A percentile compares a stretch with the other conserved stretches of the same genome.
These are phyloP conservation scores for Monosporascus sp. DNA, from an alignment of 2,329 filamentous ascomycete species.

Conservation along the genomic window DNA sequence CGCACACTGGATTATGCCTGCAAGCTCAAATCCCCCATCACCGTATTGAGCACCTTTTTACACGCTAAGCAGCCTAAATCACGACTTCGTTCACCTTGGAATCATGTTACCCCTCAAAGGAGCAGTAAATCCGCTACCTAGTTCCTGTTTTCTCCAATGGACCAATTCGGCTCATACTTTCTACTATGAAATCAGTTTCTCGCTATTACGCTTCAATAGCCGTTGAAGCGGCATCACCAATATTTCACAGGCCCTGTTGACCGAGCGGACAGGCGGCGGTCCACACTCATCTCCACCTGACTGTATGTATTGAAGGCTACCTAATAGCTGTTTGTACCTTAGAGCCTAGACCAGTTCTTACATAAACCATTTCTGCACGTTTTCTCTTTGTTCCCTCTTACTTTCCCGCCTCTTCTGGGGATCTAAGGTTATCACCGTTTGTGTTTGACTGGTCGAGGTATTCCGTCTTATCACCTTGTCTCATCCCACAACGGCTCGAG, in stretches of 20 bases:
- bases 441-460: neutral
- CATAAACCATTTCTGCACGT: neutral
- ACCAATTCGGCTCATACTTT: too few species aligned
- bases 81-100: neutral
- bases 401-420: neutral
- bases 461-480: neutral
- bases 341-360: neutral
- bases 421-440: too few species aligned
- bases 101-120: too few species aligned
- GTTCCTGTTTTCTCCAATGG: too few species aligned
- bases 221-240: too few species aligned
- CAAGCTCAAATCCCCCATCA: neutral
- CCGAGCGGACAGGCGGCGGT: too few species aligned
- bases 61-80: neutral
- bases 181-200: too few species aligned
- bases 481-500: neutral
- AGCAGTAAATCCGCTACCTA: too few species aligned
- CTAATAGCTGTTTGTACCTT: neutral
- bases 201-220: too few species aligned
- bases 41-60: neutral
- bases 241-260: too few species aligned
- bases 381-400: neutral
- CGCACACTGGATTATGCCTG: neutral
- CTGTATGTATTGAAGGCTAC: too few species aligned
- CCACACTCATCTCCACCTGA: too few species aligned